Conservation (phyloP, 768 basidiomycete species). For the Phallus indusiatus region DNA sequence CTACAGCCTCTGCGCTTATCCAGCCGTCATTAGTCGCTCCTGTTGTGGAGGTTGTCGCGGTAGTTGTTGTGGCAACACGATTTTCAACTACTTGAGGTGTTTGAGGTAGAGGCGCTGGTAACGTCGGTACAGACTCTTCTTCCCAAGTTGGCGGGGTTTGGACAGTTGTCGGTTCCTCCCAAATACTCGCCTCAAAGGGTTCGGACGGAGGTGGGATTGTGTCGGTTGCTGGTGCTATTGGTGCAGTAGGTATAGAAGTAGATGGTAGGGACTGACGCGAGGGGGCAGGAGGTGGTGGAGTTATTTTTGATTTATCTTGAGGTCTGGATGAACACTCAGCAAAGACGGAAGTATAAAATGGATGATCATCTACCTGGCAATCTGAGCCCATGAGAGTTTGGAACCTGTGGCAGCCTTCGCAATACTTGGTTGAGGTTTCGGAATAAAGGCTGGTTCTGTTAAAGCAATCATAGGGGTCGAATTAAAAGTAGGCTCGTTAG, state of each 20-base stretch:
- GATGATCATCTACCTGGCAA: slow-evolving; percentile 50
- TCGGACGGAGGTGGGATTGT: slow-evolving; percentile 4
- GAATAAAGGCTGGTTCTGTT: not conserved
- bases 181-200: slow-evolving; percentile 24
- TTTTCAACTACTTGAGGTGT: slow-evolving; percentile 19
- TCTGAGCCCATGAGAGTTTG: slow-evolving; percentile 80
- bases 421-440: not conserved
- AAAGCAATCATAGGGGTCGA: not conserved
- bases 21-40: slow-evolving; percentile 7
- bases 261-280: slow-evolving; percentile 12
- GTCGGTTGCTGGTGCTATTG: slow-evolving; percentile 16
- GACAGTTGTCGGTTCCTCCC: slow-evolving; percentile 69
- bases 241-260: slow-evolving; percentile 19
- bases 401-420: slow-evolving; percentile 45
- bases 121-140: slow-evolving; percentile 40
- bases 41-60: not conserved
- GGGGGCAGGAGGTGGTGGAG: slow-evolving; percentile 26
- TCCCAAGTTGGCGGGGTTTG: slow-evolving; percentile 60
- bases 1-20: slow-evolving; percentile 9
- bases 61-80: not conserved
- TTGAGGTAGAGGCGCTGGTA: not conserved
- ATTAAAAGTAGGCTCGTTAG: not conserved
- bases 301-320: slow-evolving; percentile 21
- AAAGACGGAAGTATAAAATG: not conserved
- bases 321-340: slow-evolving; percentile 7